Evolutionary conservation across 2,329 filamentous ascomycete species (phyloP).

Genomic region (Sporothrix dimorphospora): DNA sequence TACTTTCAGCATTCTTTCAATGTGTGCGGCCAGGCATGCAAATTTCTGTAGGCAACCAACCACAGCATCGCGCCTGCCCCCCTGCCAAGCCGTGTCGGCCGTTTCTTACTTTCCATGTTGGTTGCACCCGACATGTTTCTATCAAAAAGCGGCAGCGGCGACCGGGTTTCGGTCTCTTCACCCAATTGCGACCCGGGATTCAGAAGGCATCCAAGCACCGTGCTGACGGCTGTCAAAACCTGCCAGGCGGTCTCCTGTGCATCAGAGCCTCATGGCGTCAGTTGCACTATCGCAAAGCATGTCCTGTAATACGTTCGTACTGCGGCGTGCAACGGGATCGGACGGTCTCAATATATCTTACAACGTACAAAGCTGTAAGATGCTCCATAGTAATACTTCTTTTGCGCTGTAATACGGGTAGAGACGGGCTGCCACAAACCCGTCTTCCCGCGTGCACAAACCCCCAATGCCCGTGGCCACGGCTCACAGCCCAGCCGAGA

Average conservation of each 20-base stretch:
- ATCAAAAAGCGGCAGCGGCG: neutral
- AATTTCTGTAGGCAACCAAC: neutral
- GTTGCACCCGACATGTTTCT: neutral
- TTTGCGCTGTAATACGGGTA: neutral
- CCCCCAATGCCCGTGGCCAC: neutral
- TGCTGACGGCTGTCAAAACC: conserved; percentile 10
- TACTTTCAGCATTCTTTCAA: no score
- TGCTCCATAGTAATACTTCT: neutral
- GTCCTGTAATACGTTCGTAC: neutral
- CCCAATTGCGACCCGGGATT: conserved; percentile 9
- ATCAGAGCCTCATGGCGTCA: neutral
- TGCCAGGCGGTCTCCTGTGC: neutral
- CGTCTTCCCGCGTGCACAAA: neutral
- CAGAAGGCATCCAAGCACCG: neutral
- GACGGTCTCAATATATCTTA: neutral
- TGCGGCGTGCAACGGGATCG: neutral
- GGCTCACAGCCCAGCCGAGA: conserved; percentile 3
- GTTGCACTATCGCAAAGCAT: neutral
- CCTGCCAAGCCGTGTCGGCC: neutral
- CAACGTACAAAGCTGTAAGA: neutral
- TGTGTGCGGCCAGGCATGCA: no score
- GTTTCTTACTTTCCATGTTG: conserved; percentile 3
- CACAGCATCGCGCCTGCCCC: neutral
- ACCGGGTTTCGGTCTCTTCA: conserved; percentile 13
- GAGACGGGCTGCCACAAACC: conserved; percentile 8